Conservation (phyloP, 805 yeast genomes). For the Hanseniaspora occidentalis region DNA sequence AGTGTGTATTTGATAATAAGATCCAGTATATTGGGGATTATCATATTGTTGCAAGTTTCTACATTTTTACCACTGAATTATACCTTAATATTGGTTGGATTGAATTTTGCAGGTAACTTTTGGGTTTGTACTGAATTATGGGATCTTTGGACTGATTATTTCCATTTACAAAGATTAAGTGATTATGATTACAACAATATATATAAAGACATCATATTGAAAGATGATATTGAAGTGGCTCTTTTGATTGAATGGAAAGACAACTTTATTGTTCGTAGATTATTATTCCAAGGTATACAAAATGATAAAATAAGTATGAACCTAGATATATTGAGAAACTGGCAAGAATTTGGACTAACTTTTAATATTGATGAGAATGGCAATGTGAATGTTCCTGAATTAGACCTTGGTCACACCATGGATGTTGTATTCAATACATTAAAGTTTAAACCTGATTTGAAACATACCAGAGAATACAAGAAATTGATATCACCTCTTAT, state of each 20-base stretch:
- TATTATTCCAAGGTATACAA: constrained; percentile 1
- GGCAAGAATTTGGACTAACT: not conserved
- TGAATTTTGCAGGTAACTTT: constrained; percentile 11
- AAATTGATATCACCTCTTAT: constrained; percentile 1
- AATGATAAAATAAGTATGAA: no score
- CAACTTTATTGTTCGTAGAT: constrained; percentile 1
- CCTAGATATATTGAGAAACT: no score
- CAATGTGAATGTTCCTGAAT: not conserved
- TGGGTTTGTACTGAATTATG: constrained; percentile 16
- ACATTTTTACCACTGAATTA: constrained; percentile 11
- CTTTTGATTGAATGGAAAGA: not conserved
- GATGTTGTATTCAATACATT: not conserved
- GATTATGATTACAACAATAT: constrained; percentile 5
- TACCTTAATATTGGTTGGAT: constrained; percentile 8
- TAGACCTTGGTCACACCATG: not conserved
- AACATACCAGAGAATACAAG: not conserved
- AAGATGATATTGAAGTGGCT: not conserved
- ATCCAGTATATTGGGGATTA: constrained; percentile 13
- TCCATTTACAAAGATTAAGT: constrained; percentile 1
- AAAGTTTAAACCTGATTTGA: not conserved
- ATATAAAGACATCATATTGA: not conserved
- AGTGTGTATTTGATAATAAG: constrained; percentile 14
- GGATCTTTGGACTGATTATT: constrained; percentile 20
- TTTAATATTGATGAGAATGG: not conserved
- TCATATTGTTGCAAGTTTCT: constrained; percentile 13